Percentiles rank a stretch among this genome's conserved stretches.
phyloP scores from a whole-genome alignment of 2,329 filamentous ascomycete species.

The Phyllosticta capitalensis region DNA sequence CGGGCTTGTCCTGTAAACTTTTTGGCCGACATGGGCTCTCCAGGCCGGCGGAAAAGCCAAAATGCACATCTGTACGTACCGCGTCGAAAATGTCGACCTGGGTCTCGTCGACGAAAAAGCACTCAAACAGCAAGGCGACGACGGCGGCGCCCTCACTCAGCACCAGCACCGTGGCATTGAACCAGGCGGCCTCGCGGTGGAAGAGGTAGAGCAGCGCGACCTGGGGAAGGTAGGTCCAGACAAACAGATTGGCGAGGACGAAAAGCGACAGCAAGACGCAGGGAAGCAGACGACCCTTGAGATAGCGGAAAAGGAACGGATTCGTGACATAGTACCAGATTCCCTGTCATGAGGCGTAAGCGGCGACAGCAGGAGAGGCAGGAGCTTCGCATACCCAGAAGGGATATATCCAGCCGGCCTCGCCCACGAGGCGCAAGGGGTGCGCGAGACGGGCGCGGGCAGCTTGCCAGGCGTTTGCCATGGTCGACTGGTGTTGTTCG shows the following conservation, averaged over 20 bases:
- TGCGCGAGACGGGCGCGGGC: slow-evolving; percentile 17
- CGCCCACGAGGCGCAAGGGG: slow-evolving; percentile 20
- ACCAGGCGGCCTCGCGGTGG: slow-evolving; percentile 71
- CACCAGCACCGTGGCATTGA: slow-evolving; percentile 78
- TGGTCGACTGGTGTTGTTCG: not conserved
- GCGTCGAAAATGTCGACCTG: slow-evolving; percentile 77
- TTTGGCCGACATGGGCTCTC: not conserved
- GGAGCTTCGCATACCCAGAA: slow-evolving; percentile 19
- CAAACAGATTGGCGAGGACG: slow-evolving; percentile 77
- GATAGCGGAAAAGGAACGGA: slow-evolving; percentile 73
- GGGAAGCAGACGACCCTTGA: slow-evolving; percentile 67
- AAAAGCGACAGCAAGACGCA: slow-evolving; percentile 72
- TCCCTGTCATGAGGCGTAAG: slow-evolving; percentile 41
- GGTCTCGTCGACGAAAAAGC: slow-evolving; percentile 56
- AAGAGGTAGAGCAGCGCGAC: slow-evolving; percentile 84
- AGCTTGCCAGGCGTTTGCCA: slow-evolving; percentile 5
- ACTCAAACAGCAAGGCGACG: slow-evolving; percentile 47
- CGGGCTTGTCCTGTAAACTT: not conserved
- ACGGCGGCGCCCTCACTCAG: slow-evolving; percentile 57
- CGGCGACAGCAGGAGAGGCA: not conserved
- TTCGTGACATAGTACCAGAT: slow-evolving; percentile 73
- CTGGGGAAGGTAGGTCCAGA: slow-evolving; percentile 81
- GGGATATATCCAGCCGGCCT: slow-evolving; percentile 21
- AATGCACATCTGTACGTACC: slow-evolving; percentile 23
- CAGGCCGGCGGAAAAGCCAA: not conserved